Evolutionary conservation across 805 yeast genomes (phyloP).

Genomic region (Candida silvatica): DNA sequence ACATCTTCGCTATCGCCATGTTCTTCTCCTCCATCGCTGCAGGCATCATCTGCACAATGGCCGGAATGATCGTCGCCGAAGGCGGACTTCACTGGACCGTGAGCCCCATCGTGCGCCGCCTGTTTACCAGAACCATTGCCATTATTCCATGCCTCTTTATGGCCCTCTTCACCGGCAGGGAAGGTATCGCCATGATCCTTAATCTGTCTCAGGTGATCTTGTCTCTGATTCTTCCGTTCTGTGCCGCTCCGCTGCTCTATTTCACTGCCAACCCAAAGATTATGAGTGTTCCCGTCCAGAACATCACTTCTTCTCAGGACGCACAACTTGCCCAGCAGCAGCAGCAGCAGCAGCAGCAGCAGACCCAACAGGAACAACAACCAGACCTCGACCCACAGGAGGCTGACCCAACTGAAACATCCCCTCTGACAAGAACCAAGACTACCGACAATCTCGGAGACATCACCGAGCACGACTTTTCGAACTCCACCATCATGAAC

Average conservation of each 20-base stretch:
- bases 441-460: conserved; percentile 8
- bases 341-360: background rate
- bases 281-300: conserved; percentile 47
- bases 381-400: conserved; percentile 4
- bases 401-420: background rate
- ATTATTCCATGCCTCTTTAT: conserved; percentile 75
- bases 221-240: conserved; percentile 74
- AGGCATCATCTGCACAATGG: conserved; percentile 87
- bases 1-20: conserved; percentile 76
- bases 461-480: conserved; percentile 36
- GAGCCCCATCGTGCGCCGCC: conserved; percentile 72
- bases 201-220: conserved; percentile 83
- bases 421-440: conserved; percentile 10
- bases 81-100: conserved; percentile 81
- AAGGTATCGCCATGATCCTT: conserved; percentile 63
- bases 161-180: conserved; percentile 61
- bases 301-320: conserved; percentile 1
- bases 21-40: conserved; percentile 85
- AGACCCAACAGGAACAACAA: conserved; percentile 4
- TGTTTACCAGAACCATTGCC: conserved; percentile 70
- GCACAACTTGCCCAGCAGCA: no score
- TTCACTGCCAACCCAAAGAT: conserved; percentile 64
- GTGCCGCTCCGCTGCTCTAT: conserved; percentile 78
- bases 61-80: conserved; percentile 89
- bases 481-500: conserved; percentile 55